These are phyloP conservation scores for Clarireedia homoeocarpa DNA, from an alignment of 2,329 filamentous ascomycete species.

Conservation along the genomic window DNA sequence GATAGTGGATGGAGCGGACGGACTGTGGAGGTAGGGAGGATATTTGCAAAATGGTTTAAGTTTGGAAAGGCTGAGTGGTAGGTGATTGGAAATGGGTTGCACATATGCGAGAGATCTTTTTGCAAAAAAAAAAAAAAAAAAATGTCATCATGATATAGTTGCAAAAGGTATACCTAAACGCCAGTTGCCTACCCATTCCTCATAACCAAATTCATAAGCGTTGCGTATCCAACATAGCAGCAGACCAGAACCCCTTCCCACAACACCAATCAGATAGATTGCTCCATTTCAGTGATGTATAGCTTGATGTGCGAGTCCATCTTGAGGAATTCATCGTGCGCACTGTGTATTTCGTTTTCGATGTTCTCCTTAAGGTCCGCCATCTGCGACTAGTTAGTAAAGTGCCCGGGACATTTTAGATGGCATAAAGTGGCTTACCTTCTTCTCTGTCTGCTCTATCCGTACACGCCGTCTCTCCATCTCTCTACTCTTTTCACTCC, in stretches of 20 bases:
- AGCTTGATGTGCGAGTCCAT: slow-evolving; percentile 95
- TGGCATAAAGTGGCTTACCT: slow-evolving; percentile 49
- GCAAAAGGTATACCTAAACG: slow-evolving; percentile 29
- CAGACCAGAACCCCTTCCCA: slow-evolving; percentile 9
- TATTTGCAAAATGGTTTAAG: slow-evolving; percentile 60
- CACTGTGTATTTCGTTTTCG: slow-evolving; percentile 83
- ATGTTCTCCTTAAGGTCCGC: slow-evolving; percentile 95
- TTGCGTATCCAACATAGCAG: slow-evolving; percentile 10
- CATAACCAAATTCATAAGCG: slow-evolving; percentile 7
- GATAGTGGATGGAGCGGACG: slow-evolving; percentile 50
- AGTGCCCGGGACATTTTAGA: background rate
- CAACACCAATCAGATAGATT: slow-evolving; percentile 42
- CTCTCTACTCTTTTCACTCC: slow-evolving; percentile 78
- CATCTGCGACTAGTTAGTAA: slow-evolving; percentile 55
- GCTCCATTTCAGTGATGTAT: slow-evolving; percentile 99
- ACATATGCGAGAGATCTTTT: background rate
- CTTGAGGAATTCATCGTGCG: slow-evolving; percentile 92
- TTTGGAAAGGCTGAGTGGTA: slow-evolving; percentile 38
- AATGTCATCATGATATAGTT: slow-evolving; percentile 26
- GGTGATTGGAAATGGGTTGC: background rate
- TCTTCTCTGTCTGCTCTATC: slow-evolving; percentile 98
- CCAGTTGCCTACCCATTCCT: slow-evolving; percentile 13
- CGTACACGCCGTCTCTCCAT: slow-evolving; percentile 88
- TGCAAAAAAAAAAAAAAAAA: background rate
- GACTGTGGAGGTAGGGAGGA: slow-evolving; percentile 47